Evolutionary conservation across 129 eudicot species (phyloP).

Genomic region (Ambrosia trifida): DNA sequence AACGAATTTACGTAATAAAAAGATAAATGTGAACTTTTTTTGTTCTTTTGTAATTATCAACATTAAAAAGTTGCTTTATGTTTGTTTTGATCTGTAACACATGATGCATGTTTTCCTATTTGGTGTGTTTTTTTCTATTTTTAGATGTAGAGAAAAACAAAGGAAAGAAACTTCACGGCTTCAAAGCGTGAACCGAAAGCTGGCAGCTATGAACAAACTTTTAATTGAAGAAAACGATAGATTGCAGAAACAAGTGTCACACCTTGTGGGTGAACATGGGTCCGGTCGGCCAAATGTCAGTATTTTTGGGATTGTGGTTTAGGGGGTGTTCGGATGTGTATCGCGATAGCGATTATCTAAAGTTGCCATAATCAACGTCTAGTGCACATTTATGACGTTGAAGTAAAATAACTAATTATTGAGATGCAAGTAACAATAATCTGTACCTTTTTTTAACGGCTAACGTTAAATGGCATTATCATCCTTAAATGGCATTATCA

Average conservation of each 20-base stretch:
- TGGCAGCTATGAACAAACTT: conserved; percentile 88
- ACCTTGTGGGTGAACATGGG: conserved; percentile 77
- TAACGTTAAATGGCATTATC: too few relatives aligned
- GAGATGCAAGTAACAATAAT: background rate
- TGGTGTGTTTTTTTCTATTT: conserved; percentile 3
- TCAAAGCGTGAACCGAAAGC: conserved; percentile 83
- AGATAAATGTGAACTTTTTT: background rate
- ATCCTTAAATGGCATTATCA: too few relatives aligned
- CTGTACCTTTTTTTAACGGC: too few relatives aligned
- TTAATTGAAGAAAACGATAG: conserved; percentile 91
- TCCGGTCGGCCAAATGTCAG: conserved; percentile 70
- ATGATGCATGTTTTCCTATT: background rate
- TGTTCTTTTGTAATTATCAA: background rate
- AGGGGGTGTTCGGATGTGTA: conserved; percentile 9
- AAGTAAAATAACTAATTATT: background rate
- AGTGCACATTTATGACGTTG: background rate
- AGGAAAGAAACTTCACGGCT: conserved; percentile 91
- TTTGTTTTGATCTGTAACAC: background rate
- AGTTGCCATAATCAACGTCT: background rate
- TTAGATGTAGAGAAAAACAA: conserved; percentile 90
- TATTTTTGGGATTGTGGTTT: background rate
- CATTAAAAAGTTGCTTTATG: background rate
- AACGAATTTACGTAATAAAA: background rate
- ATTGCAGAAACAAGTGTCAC: conserved; percentile 79
- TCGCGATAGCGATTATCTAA: background rate